Evolutionary conservation across 768 basidiomycete species (phyloP), one percentile per base, ranked within the genome.

Genomic region (Boletellus ananas): DNA sequence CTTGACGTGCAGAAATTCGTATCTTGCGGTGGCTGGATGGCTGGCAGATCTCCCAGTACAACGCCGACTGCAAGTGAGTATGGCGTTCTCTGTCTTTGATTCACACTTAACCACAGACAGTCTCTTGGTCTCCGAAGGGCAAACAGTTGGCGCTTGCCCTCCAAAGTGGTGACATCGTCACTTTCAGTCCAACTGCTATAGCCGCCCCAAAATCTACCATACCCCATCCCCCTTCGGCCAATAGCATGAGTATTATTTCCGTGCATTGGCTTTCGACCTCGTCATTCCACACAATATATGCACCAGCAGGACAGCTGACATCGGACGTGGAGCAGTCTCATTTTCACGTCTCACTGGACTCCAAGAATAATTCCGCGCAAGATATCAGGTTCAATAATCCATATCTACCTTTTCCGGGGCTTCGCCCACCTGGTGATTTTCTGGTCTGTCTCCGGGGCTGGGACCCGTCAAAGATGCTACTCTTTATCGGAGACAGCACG

Each of bases 111-210:
- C 33, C 45, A 9, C 20, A n/a, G 45, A 39, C 49, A 91, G 90
- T 85, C 9, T 79, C 85, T 12, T 92, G 90, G 89, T 91, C 89
- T 3, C 86, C 89, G 2, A 90, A 89, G 64, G 90, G 89, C 39
- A 92, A 89, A 62, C 89, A 91, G 49, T 73, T 92, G 36, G 87
- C 87, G 1, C 78, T 92, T 40, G 90, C 85, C 20, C 68, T 90
- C 14, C 78, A 78, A 55, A 76, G 74, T 17, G 88, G 89, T 3
- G 84, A 85, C 47, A 83, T 91, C 34, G 63, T 87, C 36, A 82
- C 86, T 0, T 90, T 81, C 62, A 74, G 77, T 34, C 75, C 84
- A 20, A 72, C 72, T 11, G 79, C 80, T 48, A 79, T 79, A 10
- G 68, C 76, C 6, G 67, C 71, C 2, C 73, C 75, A 6, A 80